phyloP scores from a whole-genome alignment of 768 basidiomycete genomes.

The Hydnomerulius pinastri region DNA sequence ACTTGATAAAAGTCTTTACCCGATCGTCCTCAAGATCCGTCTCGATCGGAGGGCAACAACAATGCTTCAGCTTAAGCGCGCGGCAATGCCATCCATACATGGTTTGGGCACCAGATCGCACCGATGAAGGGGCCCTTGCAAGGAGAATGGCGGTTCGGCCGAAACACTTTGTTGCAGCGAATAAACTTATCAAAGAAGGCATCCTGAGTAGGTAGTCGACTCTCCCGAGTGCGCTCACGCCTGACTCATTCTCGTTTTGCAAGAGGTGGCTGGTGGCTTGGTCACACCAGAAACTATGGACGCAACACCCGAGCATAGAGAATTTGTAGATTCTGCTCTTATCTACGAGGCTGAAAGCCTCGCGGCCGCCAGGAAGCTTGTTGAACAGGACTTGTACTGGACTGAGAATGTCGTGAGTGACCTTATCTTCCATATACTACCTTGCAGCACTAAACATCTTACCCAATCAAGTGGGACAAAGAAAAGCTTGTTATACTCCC shows the following conservation, averaged over 20 bases:
- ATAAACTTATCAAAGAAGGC: constrained; percentile 42
- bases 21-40: background rate
- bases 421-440: background rate
- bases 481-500: constrained; percentile 54
- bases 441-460: background rate
- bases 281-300: constrained; percentile 59
- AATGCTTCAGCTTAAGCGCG: constrained; percentile 11
- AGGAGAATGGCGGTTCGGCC: constrained; percentile 58
- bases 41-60: background rate
- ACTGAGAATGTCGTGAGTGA: constrained; percentile 42
- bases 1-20: background rate
- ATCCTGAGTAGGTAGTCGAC: constrained; percentile 46
- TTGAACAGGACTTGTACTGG: constrained; percentile 48
- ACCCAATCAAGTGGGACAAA: constrained; percentile 53
- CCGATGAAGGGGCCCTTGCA: constrained; percentile 55
- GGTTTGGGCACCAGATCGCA: constrained; percentile 69
- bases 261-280: constrained; percentile 58
- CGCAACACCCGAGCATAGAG: constrained; percentile 46
- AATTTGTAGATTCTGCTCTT: constrained; percentile 62
- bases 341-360: constrained; percentile 55
- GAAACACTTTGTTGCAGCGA: constrained; percentile 51
- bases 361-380: constrained; percentile 42
- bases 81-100: constrained; percentile 28
- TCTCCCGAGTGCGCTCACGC: constrained; percentile 10
- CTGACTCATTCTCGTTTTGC: constrained; percentile 3